A percentile compares a stretch with the other conserved stretches of the same genome.
Evolutionary conservation across 1,284 basidiomycete genomes (phyloP).

Genomic region (Cronartium quercuum): DNA sequence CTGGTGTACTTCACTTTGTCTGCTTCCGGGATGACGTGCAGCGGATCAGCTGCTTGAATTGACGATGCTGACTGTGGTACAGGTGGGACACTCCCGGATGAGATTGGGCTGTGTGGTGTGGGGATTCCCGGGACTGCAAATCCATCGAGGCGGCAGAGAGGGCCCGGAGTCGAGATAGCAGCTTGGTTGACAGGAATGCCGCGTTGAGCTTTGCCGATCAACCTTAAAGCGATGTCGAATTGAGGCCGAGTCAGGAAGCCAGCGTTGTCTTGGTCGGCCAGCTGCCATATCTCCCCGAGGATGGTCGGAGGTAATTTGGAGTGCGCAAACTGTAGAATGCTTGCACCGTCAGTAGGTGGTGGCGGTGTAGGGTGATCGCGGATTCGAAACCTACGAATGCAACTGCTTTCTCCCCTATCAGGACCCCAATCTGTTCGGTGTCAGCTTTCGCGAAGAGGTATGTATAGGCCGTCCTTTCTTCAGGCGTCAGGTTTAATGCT

Average conservation of each 20-base stretch:
- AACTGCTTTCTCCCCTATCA: conserved; percentile 47
- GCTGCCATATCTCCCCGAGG: conserved; percentile 86
- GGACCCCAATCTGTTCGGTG: conserved; percentile 44
- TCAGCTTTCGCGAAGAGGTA: conserved; percentile 42
- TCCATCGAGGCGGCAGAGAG: conserved; percentile 72
- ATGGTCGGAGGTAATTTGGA: conserved; percentile 40
- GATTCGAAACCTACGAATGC: conserved; percentile 44
- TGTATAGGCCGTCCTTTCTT: conserved; percentile 29
- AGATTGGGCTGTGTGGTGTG: conserved; percentile 51
- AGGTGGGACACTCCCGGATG: conserved; percentile 40
- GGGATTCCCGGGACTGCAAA: conserved; percentile 53
- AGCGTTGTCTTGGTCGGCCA: conserved; percentile 87
- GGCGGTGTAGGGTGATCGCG: conserved; percentile 59
- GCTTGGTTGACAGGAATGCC: conserved; percentile 64
- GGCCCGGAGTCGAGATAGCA: conserved; percentile 55
- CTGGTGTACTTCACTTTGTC: conserved; percentile 76
- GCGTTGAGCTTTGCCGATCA: conserved; percentile 88
- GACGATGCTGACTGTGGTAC: conserved; percentile 55
- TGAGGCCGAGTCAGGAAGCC: conserved; percentile 81
- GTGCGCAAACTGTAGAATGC: conserved; percentile 21
- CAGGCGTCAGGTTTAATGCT: conserved; percentile 21
- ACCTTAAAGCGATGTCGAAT: conserved; percentile 73
- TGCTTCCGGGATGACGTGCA: conserved; percentile 64
- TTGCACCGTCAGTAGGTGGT: not conserved
- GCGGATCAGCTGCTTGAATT: conserved; percentile 51